phyloP scores from a whole-genome alignment of 495 filamentous ascomycete species.

The Podospora sp. region DNA sequence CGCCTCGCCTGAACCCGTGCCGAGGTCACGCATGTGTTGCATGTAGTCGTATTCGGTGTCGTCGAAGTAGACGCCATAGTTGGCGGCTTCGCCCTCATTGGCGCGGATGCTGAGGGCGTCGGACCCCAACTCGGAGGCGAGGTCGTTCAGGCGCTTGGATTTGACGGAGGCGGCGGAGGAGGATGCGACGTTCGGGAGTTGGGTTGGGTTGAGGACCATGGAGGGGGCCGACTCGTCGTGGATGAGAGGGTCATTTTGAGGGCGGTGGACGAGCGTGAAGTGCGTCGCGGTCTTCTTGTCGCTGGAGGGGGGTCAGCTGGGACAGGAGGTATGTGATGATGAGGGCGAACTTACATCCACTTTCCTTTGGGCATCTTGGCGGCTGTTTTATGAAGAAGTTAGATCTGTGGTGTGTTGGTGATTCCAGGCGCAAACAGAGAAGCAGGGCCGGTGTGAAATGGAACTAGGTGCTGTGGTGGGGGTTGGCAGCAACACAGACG shows the following conservation, averaged over 20 bases:
- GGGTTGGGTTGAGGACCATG: constrained; percentile 70
- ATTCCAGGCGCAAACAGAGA: background rate
- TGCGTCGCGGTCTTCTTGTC: constrained; percentile 93
- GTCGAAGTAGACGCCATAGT: constrained; percentile 83
- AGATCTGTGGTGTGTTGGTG: background rate
- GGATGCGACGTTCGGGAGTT: constrained; percentile 40
- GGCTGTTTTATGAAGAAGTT: background rate
- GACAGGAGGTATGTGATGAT: background rate
- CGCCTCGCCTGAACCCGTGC: constrained; percentile 59
- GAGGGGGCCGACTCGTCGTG: constrained; percentile 80
- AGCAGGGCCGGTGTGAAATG: constrained; percentile 1
- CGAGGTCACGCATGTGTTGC: constrained; percentile 93
- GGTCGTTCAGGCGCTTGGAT: constrained; percentile 66
- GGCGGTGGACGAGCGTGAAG: constrained; percentile 91
- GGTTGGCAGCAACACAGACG: constrained; percentile 8
- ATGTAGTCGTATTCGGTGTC: constrained; percentile 98
- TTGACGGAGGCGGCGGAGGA: constrained; percentile 11
- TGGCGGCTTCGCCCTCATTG: constrained; percentile 96
- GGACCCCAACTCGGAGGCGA: constrained; percentile 74
- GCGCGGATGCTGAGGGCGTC: constrained; percentile 62
- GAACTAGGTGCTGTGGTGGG: background rate
- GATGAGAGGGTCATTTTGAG: constrained; percentile 95
- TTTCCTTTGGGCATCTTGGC: constrained; percentile 76
- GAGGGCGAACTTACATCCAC: constrained; percentile 75
- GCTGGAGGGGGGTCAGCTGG: constrained; percentile 47